A percentile compares a stretch with the other conserved stretches of the same genome.
phyloP scores from a whole-genome alignment of 2,329 filamentous ascomycete species.

The Talaromyces marneffei region DNA sequence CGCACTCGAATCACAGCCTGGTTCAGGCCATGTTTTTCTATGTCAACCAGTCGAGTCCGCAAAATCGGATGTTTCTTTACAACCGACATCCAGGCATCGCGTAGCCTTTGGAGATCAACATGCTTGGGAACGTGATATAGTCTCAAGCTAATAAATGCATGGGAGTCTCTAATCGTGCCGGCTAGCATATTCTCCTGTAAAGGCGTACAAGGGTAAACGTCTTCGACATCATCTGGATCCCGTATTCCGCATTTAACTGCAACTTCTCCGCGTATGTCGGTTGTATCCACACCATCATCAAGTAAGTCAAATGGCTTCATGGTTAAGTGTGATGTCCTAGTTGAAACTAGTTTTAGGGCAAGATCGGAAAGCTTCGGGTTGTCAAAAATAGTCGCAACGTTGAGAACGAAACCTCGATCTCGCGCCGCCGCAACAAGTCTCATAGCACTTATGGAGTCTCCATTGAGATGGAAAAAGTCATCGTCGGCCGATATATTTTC shows the following conservation, averaged over 20 bases:
- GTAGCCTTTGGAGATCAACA: not conserved
- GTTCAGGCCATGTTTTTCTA: not conserved
- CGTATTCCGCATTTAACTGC: not conserved
- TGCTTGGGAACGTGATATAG: not conserved
- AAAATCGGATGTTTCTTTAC: not conserved
- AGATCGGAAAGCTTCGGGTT: slow-evolving; percentile 21
- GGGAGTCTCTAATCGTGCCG: slow-evolving; percentile 39
- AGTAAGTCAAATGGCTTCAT: not conserved
- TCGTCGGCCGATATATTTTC: slow-evolving; percentile 4
- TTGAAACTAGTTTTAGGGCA: not conserved
- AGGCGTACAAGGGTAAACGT: slow-evolving; percentile 39
- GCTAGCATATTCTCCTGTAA: slow-evolving; percentile 27
- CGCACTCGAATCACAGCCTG: not conserved
- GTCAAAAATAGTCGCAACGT: slow-evolving; percentile 9
- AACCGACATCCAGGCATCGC: not conserved
- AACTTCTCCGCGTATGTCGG: not conserved
- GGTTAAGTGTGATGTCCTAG: not conserved
- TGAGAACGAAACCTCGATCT: not conserved
- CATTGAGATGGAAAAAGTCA: slow-evolving; percentile 15
- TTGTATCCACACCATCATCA: not conserved
- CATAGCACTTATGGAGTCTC: slow-evolving; percentile 16
- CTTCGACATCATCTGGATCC: slow-evolving; percentile 17
- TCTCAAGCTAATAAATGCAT: slow-evolving; percentile 17
- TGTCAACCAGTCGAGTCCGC: not conserved
- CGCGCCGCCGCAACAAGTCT: slow-evolving; percentile 15